Base-by-base conservation (phyloP, 2,329 filamentous ascomycete species). In the Talaromyces sp. region DNA sequence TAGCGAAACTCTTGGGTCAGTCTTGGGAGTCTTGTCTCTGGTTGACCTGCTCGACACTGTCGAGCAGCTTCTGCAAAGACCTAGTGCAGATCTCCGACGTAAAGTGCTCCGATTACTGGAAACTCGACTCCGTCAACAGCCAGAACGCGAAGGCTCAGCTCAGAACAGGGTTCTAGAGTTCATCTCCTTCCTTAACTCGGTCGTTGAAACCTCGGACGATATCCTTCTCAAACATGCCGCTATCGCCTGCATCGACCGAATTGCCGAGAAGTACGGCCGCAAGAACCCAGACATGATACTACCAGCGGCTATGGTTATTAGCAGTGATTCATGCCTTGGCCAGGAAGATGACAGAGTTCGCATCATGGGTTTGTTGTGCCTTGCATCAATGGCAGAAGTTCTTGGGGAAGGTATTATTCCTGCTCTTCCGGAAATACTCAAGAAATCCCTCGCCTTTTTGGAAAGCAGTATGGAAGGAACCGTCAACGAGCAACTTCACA, bases 221-320 rank as follows among this genome's bases (percentile, higher is more conserved):
- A 85, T 90, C 62, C 84, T 87, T 33, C 89, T 95, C 75, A 93
- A 94, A 78, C 89, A 93, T 71, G 92, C 91, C 11, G 91, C 93
- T 1, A 89, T 99, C 67, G 88, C 89, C 41, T 98, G 94, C 71
- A 89, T 98, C 52, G 93, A 97, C 79, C 91, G 92, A 77, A 96
- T 99, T 68, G 87, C 91, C 2, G 93, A 97, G 78, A 94, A 94
- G 76, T 98, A 97, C 75, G 96, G 95, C 70, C 96, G 95, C 82
- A 96, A 93, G 76, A 91, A 97, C 72, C 84, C 90, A 1, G 87
- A 90, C 69, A 89, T 88, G 52, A 90, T 97, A 52, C 84, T 90
- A 31, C 86, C 86, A 4, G 90, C 93, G 5, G 92, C 93, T 4
- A 83, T 88, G 66, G 90, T 89, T 1, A 90, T 99, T 71, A 88